Base-by-base conservation (phyloP, 257 asterid genomes). In the Striga asiatica region DNA sequence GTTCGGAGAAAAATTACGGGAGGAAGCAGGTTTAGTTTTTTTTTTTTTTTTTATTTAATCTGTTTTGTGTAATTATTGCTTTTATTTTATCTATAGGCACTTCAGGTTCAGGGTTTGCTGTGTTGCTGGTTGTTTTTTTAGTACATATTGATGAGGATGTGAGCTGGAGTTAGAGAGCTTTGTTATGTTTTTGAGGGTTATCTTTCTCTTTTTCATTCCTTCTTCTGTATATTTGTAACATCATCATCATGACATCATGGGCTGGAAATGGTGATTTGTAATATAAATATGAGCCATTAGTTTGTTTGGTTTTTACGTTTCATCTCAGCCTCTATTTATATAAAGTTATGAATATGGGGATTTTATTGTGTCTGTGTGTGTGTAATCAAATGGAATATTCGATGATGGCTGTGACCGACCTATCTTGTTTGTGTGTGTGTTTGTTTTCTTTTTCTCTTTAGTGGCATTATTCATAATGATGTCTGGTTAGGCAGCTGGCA, bases 1-100 rank as follows among this genome's bases (percentile, higher is more conserved):
- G 63, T 31, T 74, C 77, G 0, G 75, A 69, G 20, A 52, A 60
- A 12, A 51, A 57, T 29, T 38, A 58, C 22, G 54, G 69, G 53
- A 70, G 38, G 19, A 42, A 20, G 2, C 54, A 52, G 58, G 8
- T 25, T 5, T 61, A 43, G 53, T 22, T 35, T 37, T 28, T 18
- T n/a, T 12, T 18, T 20, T 38, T 9, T 23, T 56, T 18, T 14
- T 16, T 19, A 8, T 25, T 46, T 28, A 22, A 16, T 28, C 4
- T 47, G 31, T 47, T 20, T 37, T 23, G 19, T 5, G 19, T 5
- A 17, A 4, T 3, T 45, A 43, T 20, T 61, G 8, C n/a, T 18
- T 34, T 34, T 29, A 1, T 29, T 29, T 29, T 29, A 1, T 29
- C 8, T 29, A 1, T 1, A 29, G 35, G n/a, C n/a, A n/a, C n/a